Conservation (phyloP, 768 basidiomycete genomes). For the Boletus barrowsii region DNA sequence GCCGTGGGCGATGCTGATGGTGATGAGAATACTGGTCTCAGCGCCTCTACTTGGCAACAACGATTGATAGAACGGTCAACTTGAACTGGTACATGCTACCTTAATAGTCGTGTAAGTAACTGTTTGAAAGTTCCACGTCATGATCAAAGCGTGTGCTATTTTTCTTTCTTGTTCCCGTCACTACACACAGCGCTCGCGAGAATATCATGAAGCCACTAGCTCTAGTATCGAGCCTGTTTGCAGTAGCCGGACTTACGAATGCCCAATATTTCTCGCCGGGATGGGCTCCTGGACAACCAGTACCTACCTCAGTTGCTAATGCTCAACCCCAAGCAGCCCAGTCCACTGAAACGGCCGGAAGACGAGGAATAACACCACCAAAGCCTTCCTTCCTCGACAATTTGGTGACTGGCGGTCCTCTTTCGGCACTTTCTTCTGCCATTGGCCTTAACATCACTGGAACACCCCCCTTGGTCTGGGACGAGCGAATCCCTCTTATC, state of each 20-base stretch:
- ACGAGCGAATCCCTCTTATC: conserved; percentile 70
- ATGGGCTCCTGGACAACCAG: conserved; percentile 75
- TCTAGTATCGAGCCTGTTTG: conserved; percentile 33
- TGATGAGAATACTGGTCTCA: too few relatives aligned
- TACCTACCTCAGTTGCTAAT: conserved; percentile 23
- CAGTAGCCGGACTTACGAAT: conserved; percentile 21
- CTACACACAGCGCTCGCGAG: too few relatives aligned
- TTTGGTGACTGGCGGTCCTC: conserved; percentile 51
- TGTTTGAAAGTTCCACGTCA: too few relatives aligned
- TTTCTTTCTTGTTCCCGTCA: too few relatives aligned
- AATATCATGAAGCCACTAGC: conserved; percentile 48
- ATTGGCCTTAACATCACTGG: conserved; percentile 75
- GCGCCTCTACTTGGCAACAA: too few relatives aligned
- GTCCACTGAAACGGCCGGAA: conserved; percentile 25
- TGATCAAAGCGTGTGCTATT: too few relatives aligned
- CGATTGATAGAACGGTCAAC: too few relatives aligned
- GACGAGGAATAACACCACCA: conserved; percentile 9
- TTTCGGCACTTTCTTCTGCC: conserved; percentile 50
- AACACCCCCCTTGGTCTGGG: conserved; percentile 49
- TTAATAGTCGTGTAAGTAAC: too few relatives aligned
- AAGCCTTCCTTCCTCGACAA: conserved; percentile 29
- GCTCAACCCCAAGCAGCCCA: conserved; percentile 21
- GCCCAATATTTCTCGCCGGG: conserved; percentile 80
- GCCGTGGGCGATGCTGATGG: conserved; percentile 1
- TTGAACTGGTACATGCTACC: too few relatives aligned